Percentiles rank a stretch among this genome's conserved stretches.
These are phyloP conservation scores for Petrea volubilis DNA, from an alignment of 257 asterid genomes.

Conservation along the genomic window DNA sequence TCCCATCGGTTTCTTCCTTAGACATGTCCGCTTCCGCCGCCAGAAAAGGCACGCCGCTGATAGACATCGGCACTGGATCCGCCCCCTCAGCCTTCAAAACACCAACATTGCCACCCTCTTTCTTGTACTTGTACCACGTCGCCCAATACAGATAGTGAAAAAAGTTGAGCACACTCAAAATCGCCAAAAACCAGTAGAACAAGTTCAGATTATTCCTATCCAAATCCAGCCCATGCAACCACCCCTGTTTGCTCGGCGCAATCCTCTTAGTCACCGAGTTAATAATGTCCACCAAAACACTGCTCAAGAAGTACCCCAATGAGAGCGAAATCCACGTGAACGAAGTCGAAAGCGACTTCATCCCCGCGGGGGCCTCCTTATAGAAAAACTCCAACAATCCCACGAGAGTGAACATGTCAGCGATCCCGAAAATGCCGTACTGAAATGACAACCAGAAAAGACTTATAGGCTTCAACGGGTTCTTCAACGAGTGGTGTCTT, in stretches of 20 bases:
- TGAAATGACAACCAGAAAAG: conserved; percentile 70
- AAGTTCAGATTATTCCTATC: conserved; percentile 49
- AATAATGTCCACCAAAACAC: conserved; percentile 48
- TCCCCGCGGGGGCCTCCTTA: conserved; percentile 62
- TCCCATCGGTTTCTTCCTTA: conserved; percentile 11
- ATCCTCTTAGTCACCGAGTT: conserved; percentile 40
- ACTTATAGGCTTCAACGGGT: conserved; percentile 42
- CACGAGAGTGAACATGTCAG: conserved; percentile 68
- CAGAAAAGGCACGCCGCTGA: conserved; percentile 34
- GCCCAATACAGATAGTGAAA: conserved; percentile 61
- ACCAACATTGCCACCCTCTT: conserved; percentile 1
- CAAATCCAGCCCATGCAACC: conserved; percentile 58
- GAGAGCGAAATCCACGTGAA: conserved; percentile 61
- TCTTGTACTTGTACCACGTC: conserved; percentile 64
- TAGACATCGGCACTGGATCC: conserved; percentile 8
- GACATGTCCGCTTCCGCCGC: conserved; percentile 13
- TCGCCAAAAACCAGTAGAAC: conserved; percentile 62
- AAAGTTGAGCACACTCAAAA: conserved; percentile 62
- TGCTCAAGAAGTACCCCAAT: conserved; percentile 61
- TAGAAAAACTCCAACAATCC: conserved; percentile 72
- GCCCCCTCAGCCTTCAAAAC: background rate
- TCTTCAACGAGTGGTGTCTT: conserved; percentile 18
- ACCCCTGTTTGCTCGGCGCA: conserved; percentile 46
- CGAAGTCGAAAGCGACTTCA: conserved; percentile 74
- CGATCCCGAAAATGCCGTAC: conserved; percentile 66